Evolutionary conservation across 352 stramenopile species (phyloP), one percentile per base, ranked within the genome.

Genomic region (Phytophthora ohioensis): DNA sequence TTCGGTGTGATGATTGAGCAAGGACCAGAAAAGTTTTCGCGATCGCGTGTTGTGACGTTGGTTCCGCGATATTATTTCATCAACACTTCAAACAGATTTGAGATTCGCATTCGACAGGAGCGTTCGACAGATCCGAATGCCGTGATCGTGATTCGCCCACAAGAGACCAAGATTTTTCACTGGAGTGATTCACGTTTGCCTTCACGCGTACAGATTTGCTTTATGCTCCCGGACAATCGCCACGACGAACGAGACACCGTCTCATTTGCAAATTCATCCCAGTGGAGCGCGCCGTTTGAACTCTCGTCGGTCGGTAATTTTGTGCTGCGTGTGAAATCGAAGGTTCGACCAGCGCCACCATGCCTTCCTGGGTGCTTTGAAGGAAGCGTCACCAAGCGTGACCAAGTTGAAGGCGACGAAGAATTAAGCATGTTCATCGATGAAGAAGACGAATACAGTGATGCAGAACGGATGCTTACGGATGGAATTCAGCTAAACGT

Each of bases 1-100:
- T 89, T 95, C 52, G 88, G 88, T n/a, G 84, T 95, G 9, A 92
- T 92, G 76, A 91, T 95, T 21, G 88, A 95, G 51, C 87, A 94
- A 76, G 88, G 85, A 0, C 88, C 88, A 1, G 80, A 81, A 13
- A 87, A 87, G 32, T 95, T 95, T 58, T 91, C 84, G 1, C 75
- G 87, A 27, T 92, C 88, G 1, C 91, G 84, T 15, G 81, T 95
- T 6, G 84, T 95, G 17, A 93, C 88, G 0, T 84, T 95, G 11
- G 86, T 93, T 34, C 84, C 85, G 5, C 81, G 88, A n/a, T 94
- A 91, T 53, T 91, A 93, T 64, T 82, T 95, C 32, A 82, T 93
- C 41, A 95, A 95, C 64, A 82, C 75, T 13, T 94, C 87, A 4
- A 81, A 77, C 38, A 69, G 69, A 7, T 91, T 91, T 64, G 73